phyloP scores from a whole-genome alignment of 495 filamentous ascomycete species.

The Endocarpon pusillum region DNA sequence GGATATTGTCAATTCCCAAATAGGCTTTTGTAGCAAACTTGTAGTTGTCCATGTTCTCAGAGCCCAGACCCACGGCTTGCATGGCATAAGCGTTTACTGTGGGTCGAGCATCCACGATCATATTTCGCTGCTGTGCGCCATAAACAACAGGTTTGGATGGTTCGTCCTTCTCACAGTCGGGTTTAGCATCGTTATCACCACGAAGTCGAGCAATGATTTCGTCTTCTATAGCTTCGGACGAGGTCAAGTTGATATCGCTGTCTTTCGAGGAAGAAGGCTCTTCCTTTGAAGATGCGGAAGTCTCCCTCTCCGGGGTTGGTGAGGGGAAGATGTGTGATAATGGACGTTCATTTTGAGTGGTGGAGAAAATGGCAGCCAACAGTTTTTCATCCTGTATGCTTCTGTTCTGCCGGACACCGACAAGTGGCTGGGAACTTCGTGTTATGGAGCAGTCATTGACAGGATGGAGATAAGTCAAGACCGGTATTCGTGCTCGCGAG shows the following conservation, averaged over 20 bases:
- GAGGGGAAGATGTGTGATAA: conserved; percentile 24
- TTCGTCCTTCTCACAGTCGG: conserved; percentile 19
- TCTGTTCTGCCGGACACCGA: conserved; percentile 72
- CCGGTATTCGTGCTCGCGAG: conserved; percentile 73
- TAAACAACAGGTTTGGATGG: conserved; percentile 41
- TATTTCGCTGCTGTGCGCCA: conserved; percentile 82
- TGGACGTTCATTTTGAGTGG: conserved; percentile 34
- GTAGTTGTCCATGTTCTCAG: conserved; percentile 98
- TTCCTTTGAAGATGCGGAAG: conserved; percentile 38
- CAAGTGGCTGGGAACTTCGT: conserved; percentile 80
- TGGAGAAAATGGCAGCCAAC: conserved; percentile 83
- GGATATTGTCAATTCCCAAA: conserved; percentile 97
- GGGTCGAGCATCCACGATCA: conserved; percentile 93
- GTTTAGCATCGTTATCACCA: conserved; percentile 22
- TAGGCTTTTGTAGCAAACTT: conserved; percentile 81
- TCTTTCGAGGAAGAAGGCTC: conserved; percentile 27
- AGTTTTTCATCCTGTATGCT: conserved; percentile 94
- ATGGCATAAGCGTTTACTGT: conserved; percentile 92
- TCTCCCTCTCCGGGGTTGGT: conserved; percentile 29
- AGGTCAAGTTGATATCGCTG: conserved; percentile 24
- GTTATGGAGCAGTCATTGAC: conserved; percentile 96
- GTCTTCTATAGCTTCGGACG: conserved; percentile 55
- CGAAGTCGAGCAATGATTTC: conserved; percentile 35
- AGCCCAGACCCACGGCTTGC: conserved; percentile 85
- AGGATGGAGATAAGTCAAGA: conserved; percentile 81